Evolutionary conservation across 352 stramenopile genomes (phyloP).

Genomic region (Phytophthora vignae): DNA sequence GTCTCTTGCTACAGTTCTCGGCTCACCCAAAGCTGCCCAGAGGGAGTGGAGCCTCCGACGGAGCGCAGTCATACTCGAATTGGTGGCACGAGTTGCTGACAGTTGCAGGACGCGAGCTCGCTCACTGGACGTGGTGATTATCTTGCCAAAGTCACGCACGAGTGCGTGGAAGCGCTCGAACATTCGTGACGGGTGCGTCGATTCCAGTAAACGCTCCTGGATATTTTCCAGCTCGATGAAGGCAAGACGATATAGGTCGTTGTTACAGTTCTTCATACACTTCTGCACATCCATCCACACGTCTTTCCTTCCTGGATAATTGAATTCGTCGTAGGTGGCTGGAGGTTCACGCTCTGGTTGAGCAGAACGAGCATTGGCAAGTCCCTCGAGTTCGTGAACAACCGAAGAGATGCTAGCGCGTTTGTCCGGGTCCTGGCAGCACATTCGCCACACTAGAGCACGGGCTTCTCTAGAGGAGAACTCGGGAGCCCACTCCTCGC

Average conservation of each 20-base stretch:
- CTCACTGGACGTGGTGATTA: not conserved
- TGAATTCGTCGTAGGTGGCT: not conserved
- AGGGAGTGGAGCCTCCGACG: not conserved
- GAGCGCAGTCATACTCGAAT: not conserved
- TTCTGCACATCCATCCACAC: too few relatives aligned
- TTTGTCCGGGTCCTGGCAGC: not conserved
- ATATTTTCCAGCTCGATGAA: too few relatives aligned
- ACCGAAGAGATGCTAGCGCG: slow-evolving; percentile 5
- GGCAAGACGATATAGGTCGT: too few relatives aligned
- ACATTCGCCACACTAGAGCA: slow-evolving; percentile 13
- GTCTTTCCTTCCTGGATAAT: not conserved
- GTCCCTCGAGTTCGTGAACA: slow-evolving; percentile 2
- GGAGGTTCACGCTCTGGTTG: too few relatives aligned
- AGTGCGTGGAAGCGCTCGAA: not conserved
- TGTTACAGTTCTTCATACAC: too few relatives aligned
- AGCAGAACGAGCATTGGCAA: too few relatives aligned
- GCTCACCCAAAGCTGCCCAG: not conserved
- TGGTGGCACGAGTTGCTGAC: not conserved
- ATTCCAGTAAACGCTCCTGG: too few relatives aligned
- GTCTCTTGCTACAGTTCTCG: not conserved
- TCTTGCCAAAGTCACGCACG: not conserved
- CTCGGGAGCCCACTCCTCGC: too few relatives aligned
- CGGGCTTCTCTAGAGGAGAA: too few relatives aligned
- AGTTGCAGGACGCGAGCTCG: slow-evolving; percentile 5
- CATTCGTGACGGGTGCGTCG: too few relatives aligned